Base-by-base conservation (phyloP, 495 filamentous ascomycete genomes). In the Sporormia fimetaria region DNA sequence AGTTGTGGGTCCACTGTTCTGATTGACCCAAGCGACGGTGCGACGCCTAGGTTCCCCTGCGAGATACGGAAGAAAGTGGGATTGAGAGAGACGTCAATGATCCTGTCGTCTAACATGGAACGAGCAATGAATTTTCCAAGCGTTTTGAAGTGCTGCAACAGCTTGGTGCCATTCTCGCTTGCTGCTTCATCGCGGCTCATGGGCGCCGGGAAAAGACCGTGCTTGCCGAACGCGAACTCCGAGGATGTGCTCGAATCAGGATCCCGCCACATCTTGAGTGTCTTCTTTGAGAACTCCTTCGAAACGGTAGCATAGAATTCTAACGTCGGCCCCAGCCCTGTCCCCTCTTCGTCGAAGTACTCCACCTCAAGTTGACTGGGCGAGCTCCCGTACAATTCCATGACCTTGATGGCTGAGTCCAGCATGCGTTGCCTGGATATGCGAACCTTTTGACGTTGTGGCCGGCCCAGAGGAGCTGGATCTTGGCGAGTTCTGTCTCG, bases 251-350 rank as follows among this genome's bases (percentile, higher is more conserved):
- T 68, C n/a, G 75, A 77, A 55, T 96, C 88, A 33, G 80, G 85
- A 45, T 94, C 87, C 18, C 92, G 75, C 92, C 92, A 99, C 7
- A 96, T 74, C 66, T 85, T 94, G 35, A 94, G 73, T 56, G 90
- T 94, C 67, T 87, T 94, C 67, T 87, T 94, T 1, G 85, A 88
- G 54, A 96, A 96, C 56, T 96, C 90, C 60, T 86, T 94, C 0
- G 92, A 96, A 2, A 95, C 88, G 0, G 85, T 94, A 1, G 92
- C 93, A 63, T 96, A 99, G 62, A 99, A 99, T 59, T 99, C 92
- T 15, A 99, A 71, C 6, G 92, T 99, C 11, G 92, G 92, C 0
- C 92, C 92, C 29, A 99, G 69, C 26, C 92, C 92, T 28, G 92
- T 96, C 33, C 92, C 92, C 28, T 96, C 92, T 63, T 99, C 92